Base-by-base conservation (phyloP, 2,329 filamentous ascomycete species). In the Botrytis tulipae region DNA sequence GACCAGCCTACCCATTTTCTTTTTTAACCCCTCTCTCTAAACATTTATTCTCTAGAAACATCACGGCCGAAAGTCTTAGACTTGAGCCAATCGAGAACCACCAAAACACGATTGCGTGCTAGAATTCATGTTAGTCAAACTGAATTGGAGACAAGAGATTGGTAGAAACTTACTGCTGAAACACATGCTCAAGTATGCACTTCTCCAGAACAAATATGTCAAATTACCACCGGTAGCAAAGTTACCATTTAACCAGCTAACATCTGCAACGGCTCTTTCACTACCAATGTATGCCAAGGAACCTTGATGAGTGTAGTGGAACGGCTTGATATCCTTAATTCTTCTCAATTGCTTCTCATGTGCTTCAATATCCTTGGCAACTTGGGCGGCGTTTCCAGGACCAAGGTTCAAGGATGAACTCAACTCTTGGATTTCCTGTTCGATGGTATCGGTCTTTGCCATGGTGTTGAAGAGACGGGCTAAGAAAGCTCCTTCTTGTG, bases 151-250 rank as follows among this genome's bases (percentile, higher is more conserved):
- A 48, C 67, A 25, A 71, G 9, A 61, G 54, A 32, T 54, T 32
- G 62, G 44, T 32, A 51, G 8, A 74, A 78, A 92, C 93, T 91
- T 89, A 96, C 94, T 95, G 90, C 95, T 98, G 84, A 99, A 99
- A 90, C 95, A 98, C 96, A 99, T 99, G 88, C 94, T 98, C 83
- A 99, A 87, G 84, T 99, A 99, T 72, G 95, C 96, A 82, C 93
- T 97, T 83, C 95, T 90, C 96, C 96, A 99, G 90, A 99, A 99
- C 78, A 98, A 89, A 86, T 97, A 99, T 73, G 96, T 99, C 84
- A 98, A 86, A 80, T 92, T 93, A 82, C 96, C 96, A 82, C 95
- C 96, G 63, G 92, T 93, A 75, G 96, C 95, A 79, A 99, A 89
- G 86, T 98, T 99, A 78, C 96, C 96, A 80, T 96, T 97, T 86